Percentiles rank a stretch among this genome's conserved stretches.
Conservation (phyloP, 2,329 filamentous ascomycete genomes). For the Aspergillus sp. region DNA sequence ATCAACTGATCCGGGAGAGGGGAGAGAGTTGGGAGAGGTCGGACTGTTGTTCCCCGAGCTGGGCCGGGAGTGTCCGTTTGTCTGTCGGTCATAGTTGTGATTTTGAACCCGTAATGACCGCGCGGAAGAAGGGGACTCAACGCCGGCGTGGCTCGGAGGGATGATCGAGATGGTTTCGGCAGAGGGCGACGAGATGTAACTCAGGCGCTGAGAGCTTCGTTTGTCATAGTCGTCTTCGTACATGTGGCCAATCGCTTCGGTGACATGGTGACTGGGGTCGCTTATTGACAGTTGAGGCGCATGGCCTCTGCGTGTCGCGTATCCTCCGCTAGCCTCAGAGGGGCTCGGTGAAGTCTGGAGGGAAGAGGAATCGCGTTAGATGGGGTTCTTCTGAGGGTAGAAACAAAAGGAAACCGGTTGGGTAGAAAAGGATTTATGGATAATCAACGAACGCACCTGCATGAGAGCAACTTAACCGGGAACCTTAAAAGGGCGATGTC, state of each 20-base stretch:
- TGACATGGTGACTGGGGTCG: conserved; percentile 90
- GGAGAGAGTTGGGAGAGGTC: conserved; percentile 54
- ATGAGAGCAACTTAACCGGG: conserved; percentile 33
- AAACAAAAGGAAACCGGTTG: neutral
- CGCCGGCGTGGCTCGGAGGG: conserved; percentile 26
- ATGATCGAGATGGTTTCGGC: conserved; percentile 44
- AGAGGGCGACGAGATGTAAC: conserved; percentile 61
- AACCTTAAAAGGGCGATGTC: conserved; percentile 18
- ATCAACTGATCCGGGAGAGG: conserved; percentile 55
- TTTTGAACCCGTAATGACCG: conserved; percentile 28
- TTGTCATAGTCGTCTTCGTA: conserved; percentile 72
- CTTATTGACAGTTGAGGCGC: conserved; percentile 67
- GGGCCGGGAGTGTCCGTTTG: conserved; percentile 33
- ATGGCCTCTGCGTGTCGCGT: conserved; percentile 56
- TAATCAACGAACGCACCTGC: conserved; percentile 33
- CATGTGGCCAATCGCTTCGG: conserved; percentile 86
- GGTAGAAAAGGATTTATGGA: neutral
- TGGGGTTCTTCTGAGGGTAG: neutral
- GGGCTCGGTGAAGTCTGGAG: conserved; percentile 40
- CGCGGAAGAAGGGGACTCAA: conserved; percentile 26
- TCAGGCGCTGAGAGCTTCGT: conserved; percentile 65
- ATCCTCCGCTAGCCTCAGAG: conserved; percentile 43
- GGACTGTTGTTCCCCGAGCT: conserved; percentile 40
- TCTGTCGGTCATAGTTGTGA: conserved; percentile 29
- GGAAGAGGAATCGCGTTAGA: neutral